Conservation (phyloP, 257 asterid species). For the Linaria vulgaris region DNA sequence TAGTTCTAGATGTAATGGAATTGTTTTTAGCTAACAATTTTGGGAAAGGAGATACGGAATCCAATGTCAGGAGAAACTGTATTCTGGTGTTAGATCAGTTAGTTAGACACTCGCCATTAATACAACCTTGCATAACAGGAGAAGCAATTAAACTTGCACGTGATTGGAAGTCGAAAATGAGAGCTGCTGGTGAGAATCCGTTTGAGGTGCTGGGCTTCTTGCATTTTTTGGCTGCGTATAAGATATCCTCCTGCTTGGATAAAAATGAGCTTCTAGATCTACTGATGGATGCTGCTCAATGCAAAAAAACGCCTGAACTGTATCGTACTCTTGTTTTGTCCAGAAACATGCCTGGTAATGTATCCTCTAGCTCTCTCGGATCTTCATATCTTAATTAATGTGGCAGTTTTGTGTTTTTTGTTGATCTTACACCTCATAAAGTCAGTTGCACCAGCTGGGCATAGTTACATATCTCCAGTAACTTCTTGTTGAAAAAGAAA, state of each 20-base stretch:
- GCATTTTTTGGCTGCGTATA: slow-evolving; percentile 47
- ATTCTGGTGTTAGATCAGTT: slow-evolving; percentile 41
- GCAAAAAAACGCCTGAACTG: slow-evolving; percentile 41
- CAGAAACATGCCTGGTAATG: slow-evolving; percentile 32
- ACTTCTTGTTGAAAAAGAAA: too few relatives aligned
- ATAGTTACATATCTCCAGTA: too few relatives aligned
- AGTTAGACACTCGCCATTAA: slow-evolving; percentile 35
- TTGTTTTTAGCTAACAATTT: slow-evolving; percentile 30
- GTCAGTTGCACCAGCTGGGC: neutral
- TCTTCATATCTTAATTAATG: neutral
- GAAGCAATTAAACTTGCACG: slow-evolving; percentile 42
- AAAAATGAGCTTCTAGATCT: slow-evolving; percentile 36
- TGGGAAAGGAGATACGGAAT: slow-evolving; percentile 26
- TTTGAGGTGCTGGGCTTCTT: slow-evolving; percentile 43
- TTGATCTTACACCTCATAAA: neutral
- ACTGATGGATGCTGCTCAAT: slow-evolving; percentile 27
- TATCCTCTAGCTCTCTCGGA: neutral
- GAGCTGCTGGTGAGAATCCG: slow-evolving; percentile 22
- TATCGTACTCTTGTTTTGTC: neutral
- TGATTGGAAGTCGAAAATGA: slow-evolving; percentile 44
- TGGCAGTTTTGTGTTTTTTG: slow-evolving; percentile 1
- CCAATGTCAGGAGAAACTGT: slow-evolving; percentile 26
- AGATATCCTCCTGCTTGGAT: slow-evolving; percentile 39
- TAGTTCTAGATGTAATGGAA: slow-evolving; percentile 43
- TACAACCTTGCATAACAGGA: slow-evolving; percentile 31